These are phyloP conservation scores for Termitomyces sp. DNA, from an alignment of 768 basidiomycete species.

Conservation along the genomic window DNA sequence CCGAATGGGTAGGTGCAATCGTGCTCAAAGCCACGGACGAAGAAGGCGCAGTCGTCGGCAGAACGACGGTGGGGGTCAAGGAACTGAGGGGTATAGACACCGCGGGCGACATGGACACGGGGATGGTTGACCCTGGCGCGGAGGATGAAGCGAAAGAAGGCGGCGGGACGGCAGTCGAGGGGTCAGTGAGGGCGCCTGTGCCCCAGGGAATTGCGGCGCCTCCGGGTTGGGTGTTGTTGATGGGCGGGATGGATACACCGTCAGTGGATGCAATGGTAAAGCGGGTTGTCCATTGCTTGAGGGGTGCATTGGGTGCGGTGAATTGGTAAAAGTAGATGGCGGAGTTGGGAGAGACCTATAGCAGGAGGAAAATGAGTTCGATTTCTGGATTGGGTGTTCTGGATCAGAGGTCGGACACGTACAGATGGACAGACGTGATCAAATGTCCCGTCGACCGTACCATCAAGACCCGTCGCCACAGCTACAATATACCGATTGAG, in stretches of 20 bases:
- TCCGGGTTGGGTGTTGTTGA: constrained; percentile 49
- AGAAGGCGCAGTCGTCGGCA: neutral
- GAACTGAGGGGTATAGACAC: neutral
- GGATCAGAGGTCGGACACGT: constrained; percentile 21
- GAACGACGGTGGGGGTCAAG: neutral
- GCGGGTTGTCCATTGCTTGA: constrained; percentile 65
- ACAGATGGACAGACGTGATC: constrained; percentile 66
- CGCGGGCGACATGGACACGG: constrained; percentile 1
- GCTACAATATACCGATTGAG: constrained; percentile 33
- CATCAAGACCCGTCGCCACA: constrained; percentile 57
- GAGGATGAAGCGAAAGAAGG: constrained; percentile 16
- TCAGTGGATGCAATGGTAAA: constrained; percentile 61
- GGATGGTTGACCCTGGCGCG: constrained; percentile 5
- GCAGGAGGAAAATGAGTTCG: neutral
- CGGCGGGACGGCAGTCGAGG: constrained; percentile 33
- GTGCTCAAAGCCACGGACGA: neutral
- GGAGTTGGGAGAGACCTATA: constrained; percentile 57
- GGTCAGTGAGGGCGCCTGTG: constrained; percentile 47
- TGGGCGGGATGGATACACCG: constrained; percentile 41
- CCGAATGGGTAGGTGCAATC: neutral
- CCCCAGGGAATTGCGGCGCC: constrained; percentile 63
- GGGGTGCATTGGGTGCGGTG: constrained; percentile 34
- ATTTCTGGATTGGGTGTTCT: neutral
- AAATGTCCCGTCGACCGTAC: constrained; percentile 48
- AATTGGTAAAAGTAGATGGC: constrained; percentile 83